These are phyloP conservation scores for Spathaspora hagerdaliae DNA, from an alignment of 805 yeast species.

Conservation along the genomic window DNA sequence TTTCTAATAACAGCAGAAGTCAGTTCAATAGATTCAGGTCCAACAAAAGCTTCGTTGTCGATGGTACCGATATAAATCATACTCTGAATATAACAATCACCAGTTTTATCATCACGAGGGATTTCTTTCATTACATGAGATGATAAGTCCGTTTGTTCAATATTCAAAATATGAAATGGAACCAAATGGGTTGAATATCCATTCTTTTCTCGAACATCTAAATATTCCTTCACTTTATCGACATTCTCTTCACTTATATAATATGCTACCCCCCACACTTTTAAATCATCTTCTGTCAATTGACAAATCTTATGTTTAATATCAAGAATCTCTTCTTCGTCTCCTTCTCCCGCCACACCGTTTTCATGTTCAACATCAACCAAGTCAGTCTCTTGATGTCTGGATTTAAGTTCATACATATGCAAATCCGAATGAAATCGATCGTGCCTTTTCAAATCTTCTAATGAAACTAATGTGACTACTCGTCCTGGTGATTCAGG, in stretches of 20 bases:
- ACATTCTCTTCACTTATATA: slow-evolving; percentile 61
- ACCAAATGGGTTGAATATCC: slow-evolving; percentile 75
- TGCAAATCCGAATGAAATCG: slow-evolving; percentile 42
- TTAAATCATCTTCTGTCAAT: slow-evolving; percentile 40
- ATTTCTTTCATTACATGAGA: slow-evolving; percentile 8
- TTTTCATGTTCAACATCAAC: slow-evolving; percentile 6
- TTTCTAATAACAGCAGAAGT: slow-evolving; percentile 60
- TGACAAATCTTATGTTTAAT: slow-evolving; percentile 9
- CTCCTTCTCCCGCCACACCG: background rate
- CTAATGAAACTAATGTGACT: slow-evolving; percentile 68
- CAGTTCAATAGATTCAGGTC: slow-evolving; percentile 60
- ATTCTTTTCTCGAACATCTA: slow-evolving; percentile 83
- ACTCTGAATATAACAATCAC: slow-evolving; percentile 47
- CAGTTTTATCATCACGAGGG: slow-evolving; percentile 20
- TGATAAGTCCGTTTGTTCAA: slow-evolving; percentile 6
- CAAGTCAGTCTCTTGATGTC: slow-evolving; percentile 7
- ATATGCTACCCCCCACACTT: slow-evolving; percentile 80
- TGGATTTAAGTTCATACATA: slow-evolving; percentile 22
- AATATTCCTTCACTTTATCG: slow-evolving; percentile 56
- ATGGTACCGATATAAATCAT: slow-evolving; percentile 80
- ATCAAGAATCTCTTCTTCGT: slow-evolving; percentile 11
- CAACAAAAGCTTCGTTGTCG: slow-evolving; percentile 77
- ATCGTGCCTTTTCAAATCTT: slow-evolving; percentile 42
- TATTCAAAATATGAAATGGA: slow-evolving; percentile 49
- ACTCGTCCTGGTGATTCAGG: slow-evolving; percentile 87